A percentile compares a stretch with the other conserved stretches of the same genome.
Evolutionary conservation across 2,329 filamentous ascomycete genomes (phyloP).

Genomic region (Neonectria neomacrospora): DNA sequence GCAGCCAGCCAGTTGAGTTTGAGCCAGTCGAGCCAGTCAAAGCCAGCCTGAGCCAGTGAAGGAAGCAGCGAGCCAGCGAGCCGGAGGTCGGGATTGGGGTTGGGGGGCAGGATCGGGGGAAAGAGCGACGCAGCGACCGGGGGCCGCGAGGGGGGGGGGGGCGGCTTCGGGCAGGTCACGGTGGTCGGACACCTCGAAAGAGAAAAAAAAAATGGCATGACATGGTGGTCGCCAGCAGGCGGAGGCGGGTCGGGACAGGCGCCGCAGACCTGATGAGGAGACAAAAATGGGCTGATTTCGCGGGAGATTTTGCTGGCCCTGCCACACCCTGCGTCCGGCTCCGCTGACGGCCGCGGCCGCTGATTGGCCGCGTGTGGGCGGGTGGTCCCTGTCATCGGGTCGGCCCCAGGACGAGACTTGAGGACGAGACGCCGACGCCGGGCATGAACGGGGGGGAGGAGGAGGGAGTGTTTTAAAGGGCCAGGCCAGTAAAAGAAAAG

Average conservation of each 20-base stretch:
- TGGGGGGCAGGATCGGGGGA: conserved; percentile 3
- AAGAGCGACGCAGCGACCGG: conserved; percentile 37
- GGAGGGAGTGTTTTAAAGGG: neutral
- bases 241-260: conserved; percentile 44
- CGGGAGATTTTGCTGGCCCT: conserved; percentile 45
- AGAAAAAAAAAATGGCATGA: conserved; percentile 51
- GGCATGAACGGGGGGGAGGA: conserved; percentile 3
- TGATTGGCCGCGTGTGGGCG: conserved; percentile 34
- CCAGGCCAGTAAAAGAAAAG: neutral
- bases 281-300: conserved; percentile 53
- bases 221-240: conserved; percentile 47
- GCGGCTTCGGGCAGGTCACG: conserved; percentile 31
- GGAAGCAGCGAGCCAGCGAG: conserved; percentile 23
- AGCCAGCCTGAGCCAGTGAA: neutral
- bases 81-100: conserved; percentile 32
- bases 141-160: conserved; percentile 32
- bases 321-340: conserved; percentile 23
- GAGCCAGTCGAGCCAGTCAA: neutral
- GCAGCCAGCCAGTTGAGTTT: neutral
- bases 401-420: conserved; percentile 23
- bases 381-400: conserved; percentile 29
- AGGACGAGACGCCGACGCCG: neutral
- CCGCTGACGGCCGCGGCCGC: conserved; percentile 17
- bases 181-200: conserved; percentile 21
- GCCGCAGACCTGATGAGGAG: conserved; percentile 47